Percentiles rank a stretch among this genome's conserved stretches.
phyloP scores from a whole-genome alignment of 2,329 filamentous ascomycete species.

The Trichoderma sp. region DNA sequence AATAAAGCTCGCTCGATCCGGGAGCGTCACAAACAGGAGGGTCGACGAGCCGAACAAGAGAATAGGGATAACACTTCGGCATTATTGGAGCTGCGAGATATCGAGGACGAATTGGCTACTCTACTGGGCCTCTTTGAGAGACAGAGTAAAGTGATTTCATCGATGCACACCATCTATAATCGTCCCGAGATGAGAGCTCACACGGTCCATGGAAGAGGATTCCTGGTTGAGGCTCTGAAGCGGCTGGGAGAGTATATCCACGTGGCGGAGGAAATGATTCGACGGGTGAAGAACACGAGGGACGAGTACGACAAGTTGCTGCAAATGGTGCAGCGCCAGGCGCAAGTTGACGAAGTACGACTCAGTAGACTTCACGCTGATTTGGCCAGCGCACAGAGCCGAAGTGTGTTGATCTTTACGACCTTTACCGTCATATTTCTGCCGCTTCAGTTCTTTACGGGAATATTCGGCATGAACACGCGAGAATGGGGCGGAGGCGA shows the following conservation, averaged over 20 bases:
- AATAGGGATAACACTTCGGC: conserved; percentile 66
- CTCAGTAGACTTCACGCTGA: conserved; percentile 64
- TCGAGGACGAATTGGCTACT: conserved; percentile 64
- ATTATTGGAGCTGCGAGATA: conserved; percentile 62
- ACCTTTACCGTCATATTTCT: conserved; percentile 65
- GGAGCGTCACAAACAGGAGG: conserved; percentile 43
- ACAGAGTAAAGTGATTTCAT: conserved; percentile 53
- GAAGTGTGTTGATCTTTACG: conserved; percentile 67
- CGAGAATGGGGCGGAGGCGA: conserved; percentile 58
- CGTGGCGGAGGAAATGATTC: conserved; percentile 58
- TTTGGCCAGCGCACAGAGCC: conserved; percentile 61
- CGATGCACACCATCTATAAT: conserved; percentile 49
- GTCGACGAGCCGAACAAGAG: conserved; percentile 53
- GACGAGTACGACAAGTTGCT: conserved; percentile 66
- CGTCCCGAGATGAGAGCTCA: conserved; percentile 44
- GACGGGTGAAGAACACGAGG: conserved; percentile 58
- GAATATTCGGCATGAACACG: conserved; percentile 66
- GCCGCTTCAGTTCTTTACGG: conserved; percentile 65
- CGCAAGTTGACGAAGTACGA: conserved; percentile 66
- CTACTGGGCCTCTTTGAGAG: conserved; percentile 59
- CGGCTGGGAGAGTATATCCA: conserved; percentile 57
- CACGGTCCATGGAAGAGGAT: conserved; percentile 51
- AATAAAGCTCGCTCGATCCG: conserved; percentile 44
- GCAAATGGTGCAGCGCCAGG: conserved; percentile 67
- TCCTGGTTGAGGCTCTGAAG: conserved; percentile 54